Percentiles rank a stretch among this genome's conserved stretches.
phyloP scores from a whole-genome alignment of 805 yeast species.

The Metschnikowia chrysomelidarum region DNA sequence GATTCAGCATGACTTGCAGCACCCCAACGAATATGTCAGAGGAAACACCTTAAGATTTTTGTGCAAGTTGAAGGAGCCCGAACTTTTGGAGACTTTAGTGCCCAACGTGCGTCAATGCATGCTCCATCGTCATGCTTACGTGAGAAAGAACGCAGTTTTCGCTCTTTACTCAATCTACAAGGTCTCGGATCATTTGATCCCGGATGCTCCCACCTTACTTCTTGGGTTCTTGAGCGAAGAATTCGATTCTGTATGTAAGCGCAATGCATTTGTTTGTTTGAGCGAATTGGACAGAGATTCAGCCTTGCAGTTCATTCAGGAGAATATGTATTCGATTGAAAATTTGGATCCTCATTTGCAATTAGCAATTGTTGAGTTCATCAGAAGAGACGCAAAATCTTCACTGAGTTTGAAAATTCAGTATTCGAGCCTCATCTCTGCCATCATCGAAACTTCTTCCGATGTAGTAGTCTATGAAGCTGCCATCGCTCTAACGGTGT shows the following conservation, averaged over 20 bases:
- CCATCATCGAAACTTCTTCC: slow-evolving; percentile 66
- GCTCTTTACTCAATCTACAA: slow-evolving; percentile 81
- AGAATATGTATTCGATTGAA: slow-evolving; percentile 57
- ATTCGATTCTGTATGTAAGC: slow-evolving; percentile 88
- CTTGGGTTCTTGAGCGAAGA: slow-evolving; percentile 72
- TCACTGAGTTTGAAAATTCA: slow-evolving; percentile 64
- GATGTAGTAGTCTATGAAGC: slow-evolving; percentile 87
- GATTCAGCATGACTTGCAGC: slow-evolving; percentile 94
- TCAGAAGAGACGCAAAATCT: slow-evolving; percentile 60
- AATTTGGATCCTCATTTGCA: slow-evolving; percentile 80
- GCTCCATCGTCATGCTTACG: slow-evolving; percentile 96
- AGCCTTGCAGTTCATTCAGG: slow-evolving; percentile 79
- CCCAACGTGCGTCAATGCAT: slow-evolving; percentile 89
- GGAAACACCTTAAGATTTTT: slow-evolving; percentile 93
- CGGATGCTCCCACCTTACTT: slow-evolving; percentile 92
- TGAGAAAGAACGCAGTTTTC: slow-evolving; percentile 93
- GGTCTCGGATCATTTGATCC: slow-evolving; percentile 82
- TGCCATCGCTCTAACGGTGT: slow-evolving; percentile 68
- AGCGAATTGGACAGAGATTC: slow-evolving; percentile 80
- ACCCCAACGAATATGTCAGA: slow-evolving; percentile 94
- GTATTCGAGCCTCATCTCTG: slow-evolving; percentile 70
- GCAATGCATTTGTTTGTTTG: slow-evolving; percentile 91
- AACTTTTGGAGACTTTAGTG: slow-evolving; percentile 90
- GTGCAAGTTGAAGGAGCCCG: slow-evolving; percentile 88
- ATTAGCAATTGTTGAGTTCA: slow-evolving; percentile 86